Evolutionary conservation across 352 stramenopile species (phyloP).

Genomic region (Globisporangium uncinulatum): DNA sequence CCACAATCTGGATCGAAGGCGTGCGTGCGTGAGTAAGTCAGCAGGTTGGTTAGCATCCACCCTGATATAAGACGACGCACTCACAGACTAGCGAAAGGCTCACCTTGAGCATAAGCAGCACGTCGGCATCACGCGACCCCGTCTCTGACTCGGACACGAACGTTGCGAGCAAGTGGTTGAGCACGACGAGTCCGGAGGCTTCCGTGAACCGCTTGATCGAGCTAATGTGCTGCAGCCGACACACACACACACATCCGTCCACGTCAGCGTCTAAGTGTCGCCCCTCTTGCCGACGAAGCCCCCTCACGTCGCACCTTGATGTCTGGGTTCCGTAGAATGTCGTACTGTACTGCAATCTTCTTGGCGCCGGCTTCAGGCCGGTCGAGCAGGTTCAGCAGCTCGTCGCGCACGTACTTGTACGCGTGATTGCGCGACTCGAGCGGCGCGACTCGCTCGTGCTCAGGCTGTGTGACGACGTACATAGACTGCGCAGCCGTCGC

Average conservation of each 20-base stretch:
- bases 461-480: conserved; percentile 44
- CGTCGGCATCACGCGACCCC: conserved; percentile 7
- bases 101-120: conserved; percentile 12
- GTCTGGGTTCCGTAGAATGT: conserved; percentile 52
- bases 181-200: conserved; percentile 41
- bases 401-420: conserved; percentile 53
- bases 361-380: conserved; percentile 23
- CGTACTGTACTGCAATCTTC: conserved; percentile 48
- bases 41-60: too few species aligned
- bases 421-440: conserved; percentile 41
- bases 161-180: conserved; percentile 43
- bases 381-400: conserved; percentile 53
- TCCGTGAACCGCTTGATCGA: conserved; percentile 60
- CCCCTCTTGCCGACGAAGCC: too few species aligned
- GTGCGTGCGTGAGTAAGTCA: not conserved
- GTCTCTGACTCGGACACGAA: conserved; percentile 26
- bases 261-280: too few species aligned
- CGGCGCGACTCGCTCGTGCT: conserved; percentile 22
- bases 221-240: conserved; percentile 33
- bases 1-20: conserved; percentile 36
- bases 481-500: conserved; percentile 13
- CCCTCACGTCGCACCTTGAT: conserved; percentile 22
- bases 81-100: not conserved
- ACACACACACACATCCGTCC: not conserved
- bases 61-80: not conserved